Evolutionary conservation across 129 eudicot species (phyloP).

Genomic region (Artemisia annua): DNA sequence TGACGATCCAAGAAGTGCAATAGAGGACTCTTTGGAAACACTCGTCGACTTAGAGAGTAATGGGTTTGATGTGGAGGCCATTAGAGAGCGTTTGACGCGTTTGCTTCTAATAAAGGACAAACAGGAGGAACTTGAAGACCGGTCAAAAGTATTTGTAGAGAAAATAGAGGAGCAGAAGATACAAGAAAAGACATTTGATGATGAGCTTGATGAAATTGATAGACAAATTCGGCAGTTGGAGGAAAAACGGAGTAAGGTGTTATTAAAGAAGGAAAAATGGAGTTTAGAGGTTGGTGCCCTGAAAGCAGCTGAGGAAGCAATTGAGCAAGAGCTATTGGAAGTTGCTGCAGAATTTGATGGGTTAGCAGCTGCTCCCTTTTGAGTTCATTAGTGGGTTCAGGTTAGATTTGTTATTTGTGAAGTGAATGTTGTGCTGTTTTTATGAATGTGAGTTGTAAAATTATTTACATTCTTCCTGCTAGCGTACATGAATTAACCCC

Average conservation of each 20-base stretch:
- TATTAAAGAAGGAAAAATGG: slow-evolving; percentile 33
- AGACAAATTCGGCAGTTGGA: slow-evolving; percentile 47
- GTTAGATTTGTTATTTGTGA: slow-evolving; percentile 13
- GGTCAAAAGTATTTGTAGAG: slow-evolving; percentile 17
- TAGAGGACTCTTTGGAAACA: slow-evolving; percentile 56
- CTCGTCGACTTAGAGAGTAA: slow-evolving; percentile 64
- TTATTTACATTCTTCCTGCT: background rate
- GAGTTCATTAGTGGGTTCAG: background rate
- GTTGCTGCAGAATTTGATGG: slow-evolving; percentile 39
- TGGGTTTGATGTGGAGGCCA: slow-evolving; percentile 60
- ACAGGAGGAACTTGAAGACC: slow-evolving; percentile 41
- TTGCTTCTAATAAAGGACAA: slow-evolving; percentile 48
- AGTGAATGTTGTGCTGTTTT: slow-evolving; percentile 10
- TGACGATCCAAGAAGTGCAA: slow-evolving; percentile 43
- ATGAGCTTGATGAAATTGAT: slow-evolving; percentile 44
- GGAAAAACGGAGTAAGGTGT: slow-evolving; percentile 32
- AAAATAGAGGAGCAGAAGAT: slow-evolving; percentile 32
- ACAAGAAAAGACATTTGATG: slow-evolving; percentile 30
- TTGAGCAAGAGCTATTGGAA: slow-evolving; percentile 27
- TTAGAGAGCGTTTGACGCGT: slow-evolving; percentile 43
- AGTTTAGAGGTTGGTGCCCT: slow-evolving; percentile 32
- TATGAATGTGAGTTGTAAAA: slow-evolving; percentile 20
- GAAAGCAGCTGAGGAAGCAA: slow-evolving; percentile 26
- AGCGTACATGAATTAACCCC: slow-evolving; percentile 11
- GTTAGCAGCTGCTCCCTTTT: slow-evolving; percentile 43